Base-by-base conservation (phyloP, 2,329 filamentous ascomycete genomes). In the Leptosphaerulina australis region DNA sequence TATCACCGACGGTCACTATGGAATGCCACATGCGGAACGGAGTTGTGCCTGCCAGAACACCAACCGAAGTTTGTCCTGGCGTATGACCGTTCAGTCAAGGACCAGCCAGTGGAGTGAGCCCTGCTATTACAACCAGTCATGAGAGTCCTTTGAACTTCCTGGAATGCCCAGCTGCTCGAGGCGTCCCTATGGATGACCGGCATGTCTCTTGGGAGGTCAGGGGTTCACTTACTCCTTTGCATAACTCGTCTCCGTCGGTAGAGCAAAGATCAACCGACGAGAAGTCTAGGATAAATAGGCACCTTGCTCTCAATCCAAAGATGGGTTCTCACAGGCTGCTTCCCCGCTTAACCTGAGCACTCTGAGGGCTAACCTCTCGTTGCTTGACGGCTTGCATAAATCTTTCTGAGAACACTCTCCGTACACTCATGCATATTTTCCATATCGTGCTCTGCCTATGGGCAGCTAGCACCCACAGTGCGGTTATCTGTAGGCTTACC, bases 381-480 rank as follows among this genome's bases (percentile, higher is more conserved):
- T 20, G 11, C 12, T 34, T 11, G 14, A 36, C 12, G 41, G 12
- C 20, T 31, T 35, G 47, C 30, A 15, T 36, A 18, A 26, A 17
- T 10, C 35, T 35, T 44, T 33, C 25, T 4, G n/a, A 25, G 17
- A 30, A 43, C 21, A 10, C 22, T 29, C 14, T 25, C 18, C 26
- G 20, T 20, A 33, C 34, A 34, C 55, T 29, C 31, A 71, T 71
- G 67, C 60, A 53, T 45, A 41, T 66, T 11, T 30, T 57, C 40
- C 61, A 58, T 22, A 34, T 68, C 15, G 41, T 66, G 43, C 53
- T 64, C 53, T 69, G 68, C 63, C 66, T 72, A 1, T 53, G 63
- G 55, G 68, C 63, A 59, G 58, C 55, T 25, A 56, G 59, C 25
- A 43, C 58, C 18, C 60, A 69, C 9, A 55, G 59, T 22, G 60